Conservation (phyloP, 345 rosid species). For the Barbarea vulgaris region DNA sequence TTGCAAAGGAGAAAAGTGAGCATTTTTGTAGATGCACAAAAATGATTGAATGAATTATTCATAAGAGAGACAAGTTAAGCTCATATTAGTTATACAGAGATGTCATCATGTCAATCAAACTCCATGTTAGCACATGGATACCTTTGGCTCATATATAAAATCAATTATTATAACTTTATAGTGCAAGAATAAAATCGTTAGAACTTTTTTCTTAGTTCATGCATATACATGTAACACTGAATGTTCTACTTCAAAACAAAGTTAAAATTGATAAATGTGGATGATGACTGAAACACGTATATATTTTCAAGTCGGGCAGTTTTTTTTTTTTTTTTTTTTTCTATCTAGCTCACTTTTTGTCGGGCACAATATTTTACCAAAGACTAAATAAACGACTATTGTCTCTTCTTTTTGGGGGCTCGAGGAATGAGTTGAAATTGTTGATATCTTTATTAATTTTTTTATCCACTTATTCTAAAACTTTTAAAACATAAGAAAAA, state of each 20-base stretch:
- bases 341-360: background rate
- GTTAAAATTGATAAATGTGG: background rate
- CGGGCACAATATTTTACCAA: conserved; percentile 12
- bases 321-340: background rate
- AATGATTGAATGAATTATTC: conserved; percentile 27
- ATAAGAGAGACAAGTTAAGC: conserved; percentile 18
- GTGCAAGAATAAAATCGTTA: conserved; percentile 23
- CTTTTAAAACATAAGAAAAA: background rate
- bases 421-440: conserved; percentile 15
- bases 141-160: conserved; percentile 21
- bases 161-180: conserved; percentile 10
- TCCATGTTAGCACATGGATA: conserved; percentile 38
- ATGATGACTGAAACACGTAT: background rate
- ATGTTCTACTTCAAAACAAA: conserved; percentile 20
- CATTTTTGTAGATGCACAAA: conserved; percentile 13
- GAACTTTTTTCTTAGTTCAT: background rate
- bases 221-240: conserved; percentile 10
- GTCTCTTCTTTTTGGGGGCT: conserved; percentile 20
- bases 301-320: background rate
- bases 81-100: conserved; percentile 35
- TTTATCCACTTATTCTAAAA: background rate
- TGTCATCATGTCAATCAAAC: conserved; percentile 32
- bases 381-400: background rate
- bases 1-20: conserved; percentile 6
- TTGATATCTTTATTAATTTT: background rate